Conservation (phyloP, 1,139 yeast species). For the Blastobotrys serpentis region DNA sequence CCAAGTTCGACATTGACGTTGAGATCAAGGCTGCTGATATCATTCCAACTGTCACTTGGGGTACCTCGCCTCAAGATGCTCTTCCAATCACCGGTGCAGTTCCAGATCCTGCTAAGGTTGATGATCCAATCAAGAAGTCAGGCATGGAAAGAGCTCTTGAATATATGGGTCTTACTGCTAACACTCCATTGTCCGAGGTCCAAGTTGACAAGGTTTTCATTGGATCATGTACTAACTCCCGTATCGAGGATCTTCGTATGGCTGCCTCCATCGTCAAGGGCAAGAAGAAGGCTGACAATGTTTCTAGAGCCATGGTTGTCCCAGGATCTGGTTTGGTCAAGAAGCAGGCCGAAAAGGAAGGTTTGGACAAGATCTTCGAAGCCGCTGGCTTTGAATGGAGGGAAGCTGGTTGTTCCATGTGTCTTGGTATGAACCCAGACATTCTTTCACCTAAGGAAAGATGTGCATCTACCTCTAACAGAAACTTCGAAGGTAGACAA, state of each 20-base stretch:
- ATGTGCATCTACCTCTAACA: constrained; percentile 97
- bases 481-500: constrained; percentile 99
- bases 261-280: constrained; percentile 95
- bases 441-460: constrained; percentile 91
- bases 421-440: constrained; percentile 99
- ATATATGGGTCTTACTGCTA: constrained; percentile 88
- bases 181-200: constrained; percentile 72
- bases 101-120: constrained; percentile 75
- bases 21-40: constrained; percentile 79
- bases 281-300: constrained; percentile 76
- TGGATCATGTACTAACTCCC: constrained; percentile 97
- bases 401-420: constrained; percentile 99
- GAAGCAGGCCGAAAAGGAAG: constrained; percentile 90
- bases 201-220: constrained; percentile 88
- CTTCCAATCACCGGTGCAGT: constrained; percentile 86
- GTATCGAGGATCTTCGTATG: constrained; percentile 94
- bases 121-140: constrained; percentile 74
- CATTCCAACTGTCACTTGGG: constrained; percentile 97
- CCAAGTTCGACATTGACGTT: constrained; percentile 82
- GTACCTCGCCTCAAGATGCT: constrained; percentile 98
- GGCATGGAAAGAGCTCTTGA: constrained; percentile 89
- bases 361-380: constrained; percentile 83
- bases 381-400: constrained; percentile 98
- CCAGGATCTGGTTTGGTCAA: constrained; percentile 98
- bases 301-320: constrained; percentile 83